Conservation (phyloP, 2,329 filamentous ascomycete species). For the Fusarium beomiforme region DNA sequence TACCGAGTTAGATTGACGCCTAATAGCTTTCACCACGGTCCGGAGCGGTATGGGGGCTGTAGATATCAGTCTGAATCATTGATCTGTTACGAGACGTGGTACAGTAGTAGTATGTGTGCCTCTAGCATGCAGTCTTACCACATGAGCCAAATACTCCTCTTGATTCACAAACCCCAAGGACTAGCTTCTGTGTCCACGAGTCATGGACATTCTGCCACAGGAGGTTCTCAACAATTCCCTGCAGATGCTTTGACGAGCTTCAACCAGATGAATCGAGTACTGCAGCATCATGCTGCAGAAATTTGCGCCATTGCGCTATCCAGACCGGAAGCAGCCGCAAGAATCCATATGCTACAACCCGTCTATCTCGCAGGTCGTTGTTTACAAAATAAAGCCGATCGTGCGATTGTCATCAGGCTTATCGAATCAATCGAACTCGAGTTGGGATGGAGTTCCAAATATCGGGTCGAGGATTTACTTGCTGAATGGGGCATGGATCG, state of each 20-base stretch:
- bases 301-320: background rate
- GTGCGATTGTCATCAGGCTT: background rate
- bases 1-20: background rate
- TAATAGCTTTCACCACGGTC: accelerated
- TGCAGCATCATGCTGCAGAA: background rate
- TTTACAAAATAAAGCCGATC: background rate
- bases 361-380: background rate
- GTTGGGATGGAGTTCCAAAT: background rate
- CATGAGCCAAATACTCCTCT: background rate
- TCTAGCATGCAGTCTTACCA: background rate
- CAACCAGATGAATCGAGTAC: background rate
- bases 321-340: background rate
- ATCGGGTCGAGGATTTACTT: background rate
- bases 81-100: background rate
- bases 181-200: too few relatives aligned
- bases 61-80: background rate
- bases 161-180: background rate
- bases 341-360: background rate
- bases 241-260: background rate
- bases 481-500: background rate
- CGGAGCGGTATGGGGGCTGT: too few relatives aligned
- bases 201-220: background rate
- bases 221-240: too few relatives aligned
- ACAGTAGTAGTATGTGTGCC: background rate
- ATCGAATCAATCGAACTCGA: background rate